These are phyloP conservation scores for Candolleomyces eurysporus DNA, from an alignment of 768 basidiomycete species.

Conservation along the genomic window DNA sequence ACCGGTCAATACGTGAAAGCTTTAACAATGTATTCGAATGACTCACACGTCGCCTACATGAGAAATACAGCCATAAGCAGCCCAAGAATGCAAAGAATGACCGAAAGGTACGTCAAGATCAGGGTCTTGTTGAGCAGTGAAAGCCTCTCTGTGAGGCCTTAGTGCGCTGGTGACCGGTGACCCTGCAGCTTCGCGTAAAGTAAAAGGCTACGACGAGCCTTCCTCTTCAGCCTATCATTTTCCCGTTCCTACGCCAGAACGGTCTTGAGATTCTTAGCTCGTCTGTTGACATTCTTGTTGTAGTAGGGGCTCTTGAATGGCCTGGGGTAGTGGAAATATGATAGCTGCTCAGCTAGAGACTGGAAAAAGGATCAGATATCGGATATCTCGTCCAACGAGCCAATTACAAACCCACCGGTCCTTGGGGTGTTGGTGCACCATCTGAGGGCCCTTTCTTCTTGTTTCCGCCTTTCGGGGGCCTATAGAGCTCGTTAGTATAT, in stretches of 20 bases:
- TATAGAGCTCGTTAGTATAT: too few species aligned
- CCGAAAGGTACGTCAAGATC: too few species aligned
- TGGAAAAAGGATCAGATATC: constrained; percentile 19
- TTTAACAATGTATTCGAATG: too few species aligned
- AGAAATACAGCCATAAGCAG: too few species aligned
- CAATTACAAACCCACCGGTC: constrained; percentile 30
- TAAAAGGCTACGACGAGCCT: constrained; percentile 25
- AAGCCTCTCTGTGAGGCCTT: too few species aligned
- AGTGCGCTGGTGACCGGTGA: too few species aligned
- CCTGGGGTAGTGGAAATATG: constrained; percentile 64
- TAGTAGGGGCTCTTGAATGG: constrained; percentile 79
- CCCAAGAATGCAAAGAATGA: too few species aligned
- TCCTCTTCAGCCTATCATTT: constrained; percentile 66
- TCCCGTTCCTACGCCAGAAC: constrained; percentile 80
- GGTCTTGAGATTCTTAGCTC: constrained; percentile 78
- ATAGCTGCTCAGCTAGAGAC: constrained; percentile 74
- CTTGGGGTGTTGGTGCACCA: constrained; percentile 41
- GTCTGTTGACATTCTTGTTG: constrained; percentile 64
- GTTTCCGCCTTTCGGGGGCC: constrained; percentile 49
- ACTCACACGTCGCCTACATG: too few species aligned
- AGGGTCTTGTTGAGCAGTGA: too few species aligned
- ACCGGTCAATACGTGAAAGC: too few species aligned
- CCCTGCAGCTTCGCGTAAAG: too few species aligned
- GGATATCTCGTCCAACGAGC: neutral
- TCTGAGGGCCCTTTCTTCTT: constrained; percentile 44